Conservation (phyloP, 2,329 filamentous ascomycete species). For the Phyllosticta ampelicida region DNA sequence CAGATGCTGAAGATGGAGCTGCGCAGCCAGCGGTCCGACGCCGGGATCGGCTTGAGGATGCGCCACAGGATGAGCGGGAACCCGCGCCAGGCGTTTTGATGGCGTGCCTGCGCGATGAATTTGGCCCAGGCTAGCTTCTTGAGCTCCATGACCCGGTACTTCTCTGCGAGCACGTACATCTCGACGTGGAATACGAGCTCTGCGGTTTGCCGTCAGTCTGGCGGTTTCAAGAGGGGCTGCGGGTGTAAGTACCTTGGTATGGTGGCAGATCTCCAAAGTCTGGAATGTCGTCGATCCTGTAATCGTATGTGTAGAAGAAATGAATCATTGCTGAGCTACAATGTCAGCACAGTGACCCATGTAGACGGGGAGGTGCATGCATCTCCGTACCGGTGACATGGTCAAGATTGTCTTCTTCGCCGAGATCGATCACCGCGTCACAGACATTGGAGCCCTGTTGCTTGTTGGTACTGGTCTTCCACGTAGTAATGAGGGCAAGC, state of each 20-base stretch:
- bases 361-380: neutral
- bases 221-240: neutral
- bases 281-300: neutral
- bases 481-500: neutral
- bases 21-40: neutral
- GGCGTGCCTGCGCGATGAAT: neutral
- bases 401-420: neutral
- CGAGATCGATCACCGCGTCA: conserved; percentile 1
- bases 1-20: neutral
- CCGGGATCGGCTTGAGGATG: neutral
- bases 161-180: neutral
- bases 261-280: neutral
- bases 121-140: neutral
- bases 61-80: neutral
- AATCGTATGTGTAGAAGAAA: conserved; percentile 1
- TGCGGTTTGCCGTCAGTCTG: neutral
- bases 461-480: neutral
- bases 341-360: neutral
- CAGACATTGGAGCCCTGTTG: neutral
- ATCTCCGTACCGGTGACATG: neutral
- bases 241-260: neutral
- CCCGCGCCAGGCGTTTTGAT: neutral
- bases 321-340: neutral
- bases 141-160: neutral
- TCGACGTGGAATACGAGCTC: neutral